phyloP scores from a whole-genome alignment of 306 rosid species.

The Vigna trinervia region DNA sequence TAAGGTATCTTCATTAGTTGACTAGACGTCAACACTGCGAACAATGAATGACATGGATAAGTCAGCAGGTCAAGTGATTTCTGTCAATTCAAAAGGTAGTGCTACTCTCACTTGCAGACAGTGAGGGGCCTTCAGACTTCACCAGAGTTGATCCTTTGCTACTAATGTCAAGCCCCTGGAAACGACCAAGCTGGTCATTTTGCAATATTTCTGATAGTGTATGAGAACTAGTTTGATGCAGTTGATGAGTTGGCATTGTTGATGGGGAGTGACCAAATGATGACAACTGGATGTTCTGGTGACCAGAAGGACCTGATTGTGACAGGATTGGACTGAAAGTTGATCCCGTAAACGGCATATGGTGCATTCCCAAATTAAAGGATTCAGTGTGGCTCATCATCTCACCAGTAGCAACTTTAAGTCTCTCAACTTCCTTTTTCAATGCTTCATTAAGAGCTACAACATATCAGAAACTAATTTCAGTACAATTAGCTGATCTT shows the following conservation, averaged over 20 bases:
- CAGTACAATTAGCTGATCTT: constrained; percentile 5
- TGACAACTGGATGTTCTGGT: constrained; percentile 66
- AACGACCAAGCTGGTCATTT: constrained; percentile 70
- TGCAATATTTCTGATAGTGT: constrained; percentile 66
- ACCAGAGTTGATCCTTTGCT: constrained; percentile 62
- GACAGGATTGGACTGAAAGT: constrained; percentile 64
- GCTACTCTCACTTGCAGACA: constrained; percentile 90
- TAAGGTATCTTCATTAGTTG: constrained; percentile 59
- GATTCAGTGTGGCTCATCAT: constrained; percentile 72
- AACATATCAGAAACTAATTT: constrained; percentile 36
- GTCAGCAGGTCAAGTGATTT: constrained; percentile 69
- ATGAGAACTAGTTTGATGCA: constrained; percentile 68
- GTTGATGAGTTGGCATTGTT: constrained; percentile 58
- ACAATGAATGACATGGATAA: constrained; percentile 55
- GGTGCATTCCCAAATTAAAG: constrained; percentile 84
- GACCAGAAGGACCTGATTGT: constrained; percentile 63
- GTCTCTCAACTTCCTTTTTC: constrained; percentile 96
- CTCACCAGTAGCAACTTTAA: constrained; percentile 86
- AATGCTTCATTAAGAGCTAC: constrained; percentile 90
- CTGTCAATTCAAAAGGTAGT: constrained; percentile 69
- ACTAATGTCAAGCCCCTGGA: constrained; percentile 86
- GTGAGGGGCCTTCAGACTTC: constrained; percentile 78
- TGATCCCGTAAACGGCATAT: constrained; percentile 64
- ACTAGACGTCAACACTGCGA: constrained; percentile 59
- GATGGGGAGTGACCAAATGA: constrained; percentile 62